Evolutionary conservation across 257 asterid genomes (phyloP).

Genomic region (Cinchona pubescens): DNA sequence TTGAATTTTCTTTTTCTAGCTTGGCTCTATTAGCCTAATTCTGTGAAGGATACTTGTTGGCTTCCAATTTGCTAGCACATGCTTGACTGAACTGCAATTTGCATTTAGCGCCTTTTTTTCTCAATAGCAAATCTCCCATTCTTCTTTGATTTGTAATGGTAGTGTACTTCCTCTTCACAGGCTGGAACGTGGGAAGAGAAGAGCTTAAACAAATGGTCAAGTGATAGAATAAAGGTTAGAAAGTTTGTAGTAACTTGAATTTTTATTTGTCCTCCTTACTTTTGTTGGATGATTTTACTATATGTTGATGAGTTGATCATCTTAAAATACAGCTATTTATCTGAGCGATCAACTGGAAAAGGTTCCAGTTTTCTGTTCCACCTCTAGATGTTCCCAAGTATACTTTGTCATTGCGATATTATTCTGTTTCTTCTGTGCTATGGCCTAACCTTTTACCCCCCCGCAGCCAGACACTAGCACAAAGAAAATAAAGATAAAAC

Average conservation of each 20-base stretch:
- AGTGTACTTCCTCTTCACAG: slow-evolving; percentile 24
- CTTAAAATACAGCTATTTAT: not conserved
- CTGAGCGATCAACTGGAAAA: not conserved
- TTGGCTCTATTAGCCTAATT: not conserved
- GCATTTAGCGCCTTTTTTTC: not conserved
- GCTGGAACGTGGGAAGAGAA: slow-evolving; percentile 63
- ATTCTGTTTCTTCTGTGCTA: not conserved
- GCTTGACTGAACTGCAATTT: not conserved
- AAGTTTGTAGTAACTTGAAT: not conserved
- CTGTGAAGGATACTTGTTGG: not conserved
- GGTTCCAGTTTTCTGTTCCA: not conserved
- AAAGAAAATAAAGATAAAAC: not conserved
- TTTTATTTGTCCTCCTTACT: not conserved
- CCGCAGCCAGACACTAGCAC: not conserved
- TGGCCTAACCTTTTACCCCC: not conserved
- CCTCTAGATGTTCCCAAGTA: not conserved
- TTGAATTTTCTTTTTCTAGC: not conserved
- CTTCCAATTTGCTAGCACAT: not conserved
- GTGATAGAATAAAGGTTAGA: slow-evolving; percentile 43
- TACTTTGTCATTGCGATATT: no score
- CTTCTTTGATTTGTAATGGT: not conserved
- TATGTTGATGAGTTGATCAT: not conserved
- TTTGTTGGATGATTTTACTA: not conserved
- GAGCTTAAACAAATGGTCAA: slow-evolving; percentile 46
- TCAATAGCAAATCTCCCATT: not conserved